These are phyloP conservation scores for Plasmopara viticola DNA, from an alignment of 352 stramenopile genomes.

Conservation along the genomic window DNA sequence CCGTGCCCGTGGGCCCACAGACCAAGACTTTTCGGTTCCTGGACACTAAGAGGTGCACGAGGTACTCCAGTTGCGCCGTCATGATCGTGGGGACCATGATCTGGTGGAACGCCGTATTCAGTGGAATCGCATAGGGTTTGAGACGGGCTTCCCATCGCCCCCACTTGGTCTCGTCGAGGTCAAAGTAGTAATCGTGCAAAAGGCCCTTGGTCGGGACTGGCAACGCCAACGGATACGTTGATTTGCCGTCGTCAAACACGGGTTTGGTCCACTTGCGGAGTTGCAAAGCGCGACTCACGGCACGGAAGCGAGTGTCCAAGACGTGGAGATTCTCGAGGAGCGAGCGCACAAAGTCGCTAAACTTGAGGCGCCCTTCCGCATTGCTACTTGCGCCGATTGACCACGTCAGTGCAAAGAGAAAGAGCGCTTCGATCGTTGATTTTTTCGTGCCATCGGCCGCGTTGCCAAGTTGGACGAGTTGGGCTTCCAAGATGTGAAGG, in stretches of 20 bases:
- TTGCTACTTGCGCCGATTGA: slow-evolving; percentile 80
- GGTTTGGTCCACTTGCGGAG: slow-evolving; percentile 79
- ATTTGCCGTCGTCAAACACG: slow-evolving; percentile 54
- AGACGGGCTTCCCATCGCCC: slow-evolving; percentile 88
- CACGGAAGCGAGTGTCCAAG: slow-evolving; percentile 66
- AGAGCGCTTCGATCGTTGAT: slow-evolving; percentile 62
- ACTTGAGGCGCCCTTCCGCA: slow-evolving; percentile 50
- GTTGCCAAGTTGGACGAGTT: slow-evolving; percentile 62
- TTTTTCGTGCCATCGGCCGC: slow-evolving; percentile 72
- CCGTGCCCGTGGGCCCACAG: slow-evolving; percentile 90
- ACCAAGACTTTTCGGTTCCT: slow-evolving; percentile 85
- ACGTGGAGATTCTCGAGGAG: slow-evolving; percentile 69
- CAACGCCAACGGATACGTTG: slow-evolving; percentile 43
- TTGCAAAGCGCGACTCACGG: slow-evolving; percentile 71
- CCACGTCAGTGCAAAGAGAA: slow-evolving; percentile 92
- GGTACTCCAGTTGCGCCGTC: slow-evolving; percentile 86
- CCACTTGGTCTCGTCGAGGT: slow-evolving; percentile 81
- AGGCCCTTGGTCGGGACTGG: slow-evolving; percentile 64
- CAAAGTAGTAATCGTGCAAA: slow-evolving; percentile 86
- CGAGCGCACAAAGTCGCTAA: slow-evolving; percentile 78
- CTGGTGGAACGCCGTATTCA: slow-evolving; percentile 83
- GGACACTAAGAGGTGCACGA: slow-evolving; percentile 80
- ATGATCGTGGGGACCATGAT: slow-evolving; percentile 93
- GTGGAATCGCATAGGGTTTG: slow-evolving; percentile 77
- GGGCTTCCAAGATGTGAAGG: slow-evolving; percentile 78